A percentile compares a stretch with the other conserved stretches of the same genome.
phyloP scores from a whole-genome alignment of 2,329 filamentous ascomycete species.

The Sporothrix schenckii region DNA sequence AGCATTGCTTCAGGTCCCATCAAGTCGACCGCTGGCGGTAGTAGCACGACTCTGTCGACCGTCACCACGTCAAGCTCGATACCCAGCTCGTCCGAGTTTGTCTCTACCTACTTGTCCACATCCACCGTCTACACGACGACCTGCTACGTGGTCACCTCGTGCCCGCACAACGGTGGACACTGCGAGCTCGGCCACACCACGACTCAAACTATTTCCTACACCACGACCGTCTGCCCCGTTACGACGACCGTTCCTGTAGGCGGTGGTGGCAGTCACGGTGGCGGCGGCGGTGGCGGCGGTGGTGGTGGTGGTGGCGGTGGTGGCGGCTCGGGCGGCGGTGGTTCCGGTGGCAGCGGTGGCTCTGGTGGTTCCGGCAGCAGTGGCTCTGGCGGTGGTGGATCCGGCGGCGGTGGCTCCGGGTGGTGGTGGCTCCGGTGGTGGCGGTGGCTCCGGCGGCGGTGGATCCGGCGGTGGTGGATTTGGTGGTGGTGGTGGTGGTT shows the following conservation, averaged over 20 bases:
- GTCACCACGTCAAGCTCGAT: neutral
- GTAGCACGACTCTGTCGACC: neutral
- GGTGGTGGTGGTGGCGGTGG: neutral
- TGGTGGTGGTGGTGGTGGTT: neutral
- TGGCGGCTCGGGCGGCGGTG: neutral
- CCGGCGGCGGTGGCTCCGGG: neutral
- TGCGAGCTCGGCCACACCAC: conserved; percentile 38
- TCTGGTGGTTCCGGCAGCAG: neutral
- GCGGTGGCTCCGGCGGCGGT: neutral
- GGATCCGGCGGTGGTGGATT: neutral
- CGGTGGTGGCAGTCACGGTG: neutral
- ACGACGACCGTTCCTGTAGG: conserved; percentile 36
- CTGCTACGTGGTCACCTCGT: conserved; percentile 40
- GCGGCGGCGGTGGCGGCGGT: neutral
- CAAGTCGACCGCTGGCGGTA: neutral
- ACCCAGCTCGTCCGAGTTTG: neutral
- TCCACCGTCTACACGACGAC: conserved; percentile 38
- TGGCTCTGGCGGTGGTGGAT: neutral
- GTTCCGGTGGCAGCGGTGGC: neutral
- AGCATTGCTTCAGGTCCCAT: neutral
- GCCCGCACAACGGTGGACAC: conserved; percentile 37
- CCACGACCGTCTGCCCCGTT: conserved; percentile 50
- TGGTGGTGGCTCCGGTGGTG: neutral
- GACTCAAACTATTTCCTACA: conserved; percentile 40
- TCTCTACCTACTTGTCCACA: conserved; percentile 31